Evolutionary conservation across 1,139 yeast genomes (phyloP).

Genomic region (Zygoascus sp.): DNA sequence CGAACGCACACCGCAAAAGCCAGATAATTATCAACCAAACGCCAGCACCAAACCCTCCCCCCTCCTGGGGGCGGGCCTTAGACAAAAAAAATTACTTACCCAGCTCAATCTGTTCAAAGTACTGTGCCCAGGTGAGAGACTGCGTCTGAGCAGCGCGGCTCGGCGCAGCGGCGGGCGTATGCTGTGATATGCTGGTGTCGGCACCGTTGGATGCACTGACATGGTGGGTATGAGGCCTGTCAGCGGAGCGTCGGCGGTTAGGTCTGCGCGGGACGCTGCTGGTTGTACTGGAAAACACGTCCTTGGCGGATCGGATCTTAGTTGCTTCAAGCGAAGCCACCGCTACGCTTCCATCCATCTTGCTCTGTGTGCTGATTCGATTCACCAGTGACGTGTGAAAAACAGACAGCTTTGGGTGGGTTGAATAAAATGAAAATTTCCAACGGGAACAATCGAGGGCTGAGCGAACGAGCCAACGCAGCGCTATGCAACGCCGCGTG

Average conservation of each 20-base stretch:
- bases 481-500: not conserved
- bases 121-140: slow-evolving; percentile 21
- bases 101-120: slow-evolving; percentile 21
- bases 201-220: no score
- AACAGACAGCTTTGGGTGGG: not conserved
- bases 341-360: slow-evolving; percentile 11
- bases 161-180: not conserved
- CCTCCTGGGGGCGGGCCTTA: no score
- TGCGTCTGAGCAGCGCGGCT: not conserved
- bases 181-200: not conserved
- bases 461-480: not conserved
- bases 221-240: no score
- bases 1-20: not conserved
- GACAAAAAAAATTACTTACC: no score
- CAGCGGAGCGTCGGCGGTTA: no score
- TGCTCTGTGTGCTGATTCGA: not conserved
- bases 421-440: not conserved
- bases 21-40: no score
- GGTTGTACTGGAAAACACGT: not conserved
- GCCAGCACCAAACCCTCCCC: no score
- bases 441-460: not conserved
- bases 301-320: not conserved
- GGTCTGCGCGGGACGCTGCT: not conserved
- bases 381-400: not conserved
- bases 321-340: slow-evolving; percentile 8